Evolutionary conservation across 2,329 filamentous ascomycete species (phyloP).

Genomic region (Diaporthe sp.): DNA sequence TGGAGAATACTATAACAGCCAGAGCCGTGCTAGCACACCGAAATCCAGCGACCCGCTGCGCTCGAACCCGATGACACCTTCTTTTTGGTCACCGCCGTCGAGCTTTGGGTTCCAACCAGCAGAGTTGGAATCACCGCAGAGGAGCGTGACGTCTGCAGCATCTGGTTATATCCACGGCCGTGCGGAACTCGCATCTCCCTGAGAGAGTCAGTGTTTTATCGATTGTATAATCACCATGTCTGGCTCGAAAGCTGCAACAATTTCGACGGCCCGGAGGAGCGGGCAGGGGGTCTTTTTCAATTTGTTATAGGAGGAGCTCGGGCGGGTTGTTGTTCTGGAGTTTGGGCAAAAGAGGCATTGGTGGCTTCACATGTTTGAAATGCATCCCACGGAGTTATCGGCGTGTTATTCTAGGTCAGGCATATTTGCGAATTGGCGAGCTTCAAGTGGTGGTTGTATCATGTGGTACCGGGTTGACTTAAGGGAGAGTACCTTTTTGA

Average conservation of each 20-base stretch:
- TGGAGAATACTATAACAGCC: conserved; percentile 26
- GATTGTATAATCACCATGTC: neutral
- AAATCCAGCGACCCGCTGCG: conserved; percentile 21
- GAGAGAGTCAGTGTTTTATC: neutral
- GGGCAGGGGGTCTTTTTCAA: neutral
- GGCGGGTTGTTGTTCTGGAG: neutral
- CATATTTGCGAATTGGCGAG: neutral
- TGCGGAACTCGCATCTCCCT: conserved; percentile 14
- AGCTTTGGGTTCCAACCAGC: conserved; percentile 35
- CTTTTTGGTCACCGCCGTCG: conserved; percentile 33
- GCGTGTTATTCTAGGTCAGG: neutral
- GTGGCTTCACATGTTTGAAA: neutral
- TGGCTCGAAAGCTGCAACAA: neutral
- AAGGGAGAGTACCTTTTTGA: neutral
- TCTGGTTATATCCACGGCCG: conserved; percentile 7
- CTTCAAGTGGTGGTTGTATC: neutral
- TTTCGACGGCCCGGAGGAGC: neutral
- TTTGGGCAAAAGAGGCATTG: neutral
- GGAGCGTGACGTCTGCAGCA: conserved; percentile 21
- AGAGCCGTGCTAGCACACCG: conserved; percentile 17
- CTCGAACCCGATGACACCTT: conserved; percentile 20
- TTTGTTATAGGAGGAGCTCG: neutral
- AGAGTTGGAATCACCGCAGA: conserved; percentile 38
- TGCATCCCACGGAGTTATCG: conserved; percentile 13
- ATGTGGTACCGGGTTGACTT: neutral